Conservation (phyloP, 2,329 filamentous ascomycete genomes). For the Huntiella decipiens region DNA sequence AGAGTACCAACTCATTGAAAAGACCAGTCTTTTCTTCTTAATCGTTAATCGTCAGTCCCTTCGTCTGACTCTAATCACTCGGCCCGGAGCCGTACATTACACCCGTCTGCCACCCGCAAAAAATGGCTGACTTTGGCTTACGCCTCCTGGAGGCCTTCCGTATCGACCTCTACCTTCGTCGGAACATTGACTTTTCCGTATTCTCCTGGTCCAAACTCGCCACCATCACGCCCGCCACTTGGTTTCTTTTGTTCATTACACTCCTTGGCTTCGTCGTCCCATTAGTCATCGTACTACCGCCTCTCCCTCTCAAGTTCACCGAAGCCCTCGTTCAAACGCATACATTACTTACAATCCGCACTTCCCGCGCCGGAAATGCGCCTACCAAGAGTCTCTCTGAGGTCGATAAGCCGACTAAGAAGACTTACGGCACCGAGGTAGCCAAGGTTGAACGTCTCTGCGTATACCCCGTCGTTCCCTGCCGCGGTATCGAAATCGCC, state of each 20-base stretch:
- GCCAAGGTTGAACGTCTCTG: slow-evolving; percentile 40
- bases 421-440: slow-evolving; percentile 14
- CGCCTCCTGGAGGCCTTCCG: slow-evolving; percentile 6
- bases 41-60: not conserved
- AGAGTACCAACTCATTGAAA: too few relatives aligned
- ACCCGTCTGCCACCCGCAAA: not conserved
- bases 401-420: not conserved
- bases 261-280: slow-evolving; percentile 33
- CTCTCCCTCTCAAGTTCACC: slow-evolving; percentile 30
- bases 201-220: slow-evolving; percentile 12
- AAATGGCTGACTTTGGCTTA: not conserved
- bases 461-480: slow-evolving; percentile 73
- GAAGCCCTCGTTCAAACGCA: slow-evolving; percentile 38
- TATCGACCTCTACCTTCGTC: slow-evolving; percentile 8
- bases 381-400: not conserved
- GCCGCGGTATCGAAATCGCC: slow-evolving; percentile 53
- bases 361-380: slow-evolving; percentile 8
- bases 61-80: not conserved
- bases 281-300: slow-evolving; percentile 34
- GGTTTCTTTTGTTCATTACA: slow-evolving; percentile 25
- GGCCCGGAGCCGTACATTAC: not conserved
- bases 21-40: not conserved
- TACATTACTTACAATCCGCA: slow-evolving; percentile 19
- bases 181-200: slow-evolving; percentile 3
- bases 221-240: slow-evolving; percentile 17